Percentiles rank a stretch among this genome's conserved stretches.
These are phyloP conservation scores for Pseudopyricularia javanii DNA, from an alignment of 2,329 filamentous ascomycete species.

Conservation along the genomic window DNA sequence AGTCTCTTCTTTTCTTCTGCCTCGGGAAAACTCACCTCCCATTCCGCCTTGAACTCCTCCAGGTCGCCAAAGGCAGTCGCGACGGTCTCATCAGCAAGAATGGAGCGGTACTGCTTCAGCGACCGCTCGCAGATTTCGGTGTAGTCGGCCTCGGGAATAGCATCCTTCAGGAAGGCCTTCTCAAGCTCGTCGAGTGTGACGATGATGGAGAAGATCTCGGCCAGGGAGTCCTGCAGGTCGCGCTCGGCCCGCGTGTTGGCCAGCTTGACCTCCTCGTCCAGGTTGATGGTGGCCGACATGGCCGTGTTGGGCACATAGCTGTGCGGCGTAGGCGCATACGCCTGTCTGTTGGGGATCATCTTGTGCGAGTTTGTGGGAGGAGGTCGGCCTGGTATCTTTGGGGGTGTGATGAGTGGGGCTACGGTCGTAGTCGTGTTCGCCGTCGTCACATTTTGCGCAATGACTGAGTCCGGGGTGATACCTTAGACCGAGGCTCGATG, in stretches of 20 bases:
- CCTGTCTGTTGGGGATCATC: constrained; percentile 45
- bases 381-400: background rate
- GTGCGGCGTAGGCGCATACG: constrained; percentile 81
- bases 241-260: constrained; percentile 76
- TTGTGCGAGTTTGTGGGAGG: constrained; percentile 9
- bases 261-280: constrained; percentile 95
- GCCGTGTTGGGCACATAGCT: constrained; percentile 81
- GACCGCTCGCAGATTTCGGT: constrained; percentile 91
- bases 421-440: background rate
- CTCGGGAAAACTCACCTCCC: constrained; percentile 56
- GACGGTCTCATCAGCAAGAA: constrained; percentile 83
- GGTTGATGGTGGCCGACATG: constrained; percentile 78
- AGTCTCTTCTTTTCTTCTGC: background rate
- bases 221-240: constrained; percentile 88
- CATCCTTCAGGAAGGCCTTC: constrained; percentile 93
- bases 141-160: constrained; percentile 81
- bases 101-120: constrained; percentile 93
- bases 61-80: constrained; percentile 75
- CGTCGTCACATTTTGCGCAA: background rate
- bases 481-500: background rate
- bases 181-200: constrained; percentile 91
- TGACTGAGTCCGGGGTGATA: background rate
- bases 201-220: constrained; percentile 96
- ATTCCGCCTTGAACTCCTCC: constrained; percentile 82
- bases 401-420: background rate